Evolutionary conservation across 2,329 filamentous ascomycete genomes (phyloP).

Genomic region (Arthrobotrys musiformis): DNA sequence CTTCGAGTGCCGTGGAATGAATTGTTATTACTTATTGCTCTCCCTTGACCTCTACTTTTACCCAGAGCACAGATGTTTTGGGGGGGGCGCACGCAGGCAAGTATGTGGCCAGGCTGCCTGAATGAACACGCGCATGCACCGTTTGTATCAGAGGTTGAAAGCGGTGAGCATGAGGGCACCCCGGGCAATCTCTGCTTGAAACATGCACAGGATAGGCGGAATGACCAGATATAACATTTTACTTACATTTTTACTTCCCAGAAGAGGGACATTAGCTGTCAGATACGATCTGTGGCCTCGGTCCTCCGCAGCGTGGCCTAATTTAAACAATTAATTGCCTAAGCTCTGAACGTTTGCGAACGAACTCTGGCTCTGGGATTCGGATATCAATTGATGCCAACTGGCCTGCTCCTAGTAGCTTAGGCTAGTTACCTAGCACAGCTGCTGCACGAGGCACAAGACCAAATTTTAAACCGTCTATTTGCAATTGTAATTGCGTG

Average conservation of each 20-base stretch:
- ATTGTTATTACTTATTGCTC: slow-evolving; percentile 25
- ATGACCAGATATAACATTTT: slow-evolving; percentile 38
- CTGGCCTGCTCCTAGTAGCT: slow-evolving; percentile 9
- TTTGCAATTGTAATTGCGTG: slow-evolving; percentile 46
- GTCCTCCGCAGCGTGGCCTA: slow-evolving; percentile 10
- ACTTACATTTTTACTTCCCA: slow-evolving; percentile 12
- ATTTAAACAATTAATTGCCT: not conserved
- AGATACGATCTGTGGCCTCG: slow-evolving; percentile 19
- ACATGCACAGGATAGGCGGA: slow-evolving; percentile 50
- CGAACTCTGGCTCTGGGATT: not conserved
- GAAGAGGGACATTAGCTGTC: slow-evolving; percentile 30
- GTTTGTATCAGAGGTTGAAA: slow-evolving; percentile 41
- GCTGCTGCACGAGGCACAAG: slow-evolving; percentile 22
- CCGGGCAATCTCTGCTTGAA: slow-evolving; percentile 47
- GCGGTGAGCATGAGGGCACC: slow-evolving; percentile 37
- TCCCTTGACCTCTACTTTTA: no score
- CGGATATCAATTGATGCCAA: slow-evolving; percentile 24
- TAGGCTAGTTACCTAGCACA: slow-evolving; percentile 13
- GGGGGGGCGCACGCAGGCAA: slow-evolving; percentile 39
- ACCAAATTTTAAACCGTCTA: slow-evolving; percentile 22
- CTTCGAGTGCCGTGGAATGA: slow-evolving; percentile 27
- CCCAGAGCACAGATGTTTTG: slow-evolving; percentile 47
- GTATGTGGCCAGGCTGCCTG: slow-evolving; percentile 46
- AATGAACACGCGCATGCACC: slow-evolving; percentile 10
- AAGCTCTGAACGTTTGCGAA: no score